These are phyloP conservation scores for Salvia miltiorrhiza DNA, from an alignment of 257 asterid species.

Conservation along the genomic window DNA sequence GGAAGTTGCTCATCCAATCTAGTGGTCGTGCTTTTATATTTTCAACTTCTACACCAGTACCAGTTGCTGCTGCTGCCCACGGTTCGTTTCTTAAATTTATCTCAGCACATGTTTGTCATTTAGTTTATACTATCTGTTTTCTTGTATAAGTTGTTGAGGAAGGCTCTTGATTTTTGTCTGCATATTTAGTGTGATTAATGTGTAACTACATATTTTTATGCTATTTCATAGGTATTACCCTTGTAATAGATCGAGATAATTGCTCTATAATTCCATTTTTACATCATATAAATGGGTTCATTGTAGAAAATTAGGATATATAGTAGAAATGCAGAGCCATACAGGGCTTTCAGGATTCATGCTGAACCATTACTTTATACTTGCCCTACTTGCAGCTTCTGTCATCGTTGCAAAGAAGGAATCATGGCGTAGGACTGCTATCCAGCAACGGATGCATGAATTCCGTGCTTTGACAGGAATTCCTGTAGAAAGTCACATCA, in stretches of 20 bases:
- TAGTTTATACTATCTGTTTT: conserved; percentile 11
- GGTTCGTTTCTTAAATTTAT: conserved; percentile 41
- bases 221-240: background rate
- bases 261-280: background rate
- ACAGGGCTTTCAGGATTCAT: background rate
- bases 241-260: background rate
- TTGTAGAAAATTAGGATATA: background rate
- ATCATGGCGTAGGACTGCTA: conserved; percentile 79
- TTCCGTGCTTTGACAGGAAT: conserved; percentile 53
- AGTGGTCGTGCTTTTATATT: conserved; percentile 97
- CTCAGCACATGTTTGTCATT: background rate
- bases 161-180: background rate
- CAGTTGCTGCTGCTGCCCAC: conserved; percentile 90
- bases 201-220: background rate
- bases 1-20: conserved; percentile 96
- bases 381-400: conserved; percentile 60
- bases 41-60: conserved; percentile 92
- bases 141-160: background rate
- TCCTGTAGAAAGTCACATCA: conserved; percentile 45
- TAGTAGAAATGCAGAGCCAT: background rate
- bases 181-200: background rate
- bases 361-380: background rate
- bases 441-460: conserved; percentile 61
- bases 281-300: background rate
- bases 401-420: conserved; percentile 68